Conservation (phyloP, 345 rosid species). For the Eucalyptus shirleyi region DNA sequence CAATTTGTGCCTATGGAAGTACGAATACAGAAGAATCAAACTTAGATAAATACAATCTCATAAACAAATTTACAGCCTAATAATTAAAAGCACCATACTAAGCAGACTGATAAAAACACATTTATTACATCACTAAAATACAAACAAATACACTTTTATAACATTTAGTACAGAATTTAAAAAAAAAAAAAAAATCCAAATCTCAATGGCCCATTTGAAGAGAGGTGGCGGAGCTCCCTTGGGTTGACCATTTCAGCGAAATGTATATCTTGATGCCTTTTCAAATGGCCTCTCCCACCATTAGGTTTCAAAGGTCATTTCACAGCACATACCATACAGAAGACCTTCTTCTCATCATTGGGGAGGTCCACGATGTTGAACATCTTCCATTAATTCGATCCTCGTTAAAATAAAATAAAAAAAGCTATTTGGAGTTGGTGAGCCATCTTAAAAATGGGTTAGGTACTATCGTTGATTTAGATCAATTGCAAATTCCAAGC, state of each 20-base stretch:
- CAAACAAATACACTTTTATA: background rate
- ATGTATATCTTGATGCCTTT: background rate
- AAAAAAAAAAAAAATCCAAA: fast-evolving
- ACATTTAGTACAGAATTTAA: fast-evolving
- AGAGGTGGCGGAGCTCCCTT: background rate
- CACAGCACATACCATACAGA: fast-evolving
- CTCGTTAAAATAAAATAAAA: fast-evolving
- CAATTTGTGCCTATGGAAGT: fast-evolving
- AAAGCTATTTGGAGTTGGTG: background rate
- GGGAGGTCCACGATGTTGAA: background rate
- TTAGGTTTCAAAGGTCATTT: background rate
- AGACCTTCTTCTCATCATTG: background rate
- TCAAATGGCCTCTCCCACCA: background rate
- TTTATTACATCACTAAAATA: no score
- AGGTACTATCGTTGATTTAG: background rate
- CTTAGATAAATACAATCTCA: no score
- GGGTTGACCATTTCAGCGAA: background rate
- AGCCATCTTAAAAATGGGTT: background rate
- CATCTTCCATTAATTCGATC: background rate
- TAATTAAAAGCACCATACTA: no score
- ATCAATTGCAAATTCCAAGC: background rate
- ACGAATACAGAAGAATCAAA: background rate
- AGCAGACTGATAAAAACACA: no score
- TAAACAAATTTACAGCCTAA: no score
- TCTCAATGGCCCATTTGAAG: background rate